Conservation (phyloP, 306 rosid species). For the Acacia crassicarpa region DNA sequence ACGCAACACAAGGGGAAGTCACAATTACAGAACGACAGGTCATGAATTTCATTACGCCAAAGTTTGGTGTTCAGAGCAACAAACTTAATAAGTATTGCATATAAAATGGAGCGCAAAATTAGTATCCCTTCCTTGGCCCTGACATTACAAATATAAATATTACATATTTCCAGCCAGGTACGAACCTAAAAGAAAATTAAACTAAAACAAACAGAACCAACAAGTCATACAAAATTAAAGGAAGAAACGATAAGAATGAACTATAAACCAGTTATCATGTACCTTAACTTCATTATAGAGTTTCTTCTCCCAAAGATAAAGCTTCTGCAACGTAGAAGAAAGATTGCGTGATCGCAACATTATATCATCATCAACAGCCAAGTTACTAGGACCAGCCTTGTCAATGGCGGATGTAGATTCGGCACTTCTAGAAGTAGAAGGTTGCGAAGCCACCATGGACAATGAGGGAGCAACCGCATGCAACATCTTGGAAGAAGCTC, state of each 20-base stretch:
- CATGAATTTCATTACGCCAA: not conserved
- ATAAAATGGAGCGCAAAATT: not conserved
- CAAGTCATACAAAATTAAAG: not conserved
- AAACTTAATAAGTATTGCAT: not conserved
- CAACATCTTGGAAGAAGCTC: conserved; percentile 82
- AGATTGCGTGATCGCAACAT: conserved; percentile 58
- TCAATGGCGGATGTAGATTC: conserved; percentile 51
- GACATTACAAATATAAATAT: not conserved
- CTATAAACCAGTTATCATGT: conserved; percentile 17
- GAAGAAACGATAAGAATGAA: not conserved
- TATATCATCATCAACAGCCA: conserved; percentile 52
- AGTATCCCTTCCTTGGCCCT: not conserved
- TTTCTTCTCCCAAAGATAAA: conserved; percentile 97
- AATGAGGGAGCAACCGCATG: conserved; percentile 62
- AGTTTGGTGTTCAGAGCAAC: not conserved
- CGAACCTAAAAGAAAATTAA: not conserved
- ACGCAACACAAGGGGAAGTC: not conserved
- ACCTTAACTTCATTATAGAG: conserved; percentile 91
- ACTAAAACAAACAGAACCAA: not conserved
- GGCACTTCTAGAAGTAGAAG: conserved; percentile 59
- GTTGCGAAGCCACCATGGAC: conserved; percentile 59
- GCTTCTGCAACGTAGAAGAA: conserved; percentile 82
- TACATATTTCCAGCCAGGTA: not conserved
- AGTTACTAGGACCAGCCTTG: conserved; percentile 36
- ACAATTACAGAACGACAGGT: not conserved